Conservation (phyloP, 495 filamentous ascomycete genomes). For the Penicillium arizonense region DNA sequence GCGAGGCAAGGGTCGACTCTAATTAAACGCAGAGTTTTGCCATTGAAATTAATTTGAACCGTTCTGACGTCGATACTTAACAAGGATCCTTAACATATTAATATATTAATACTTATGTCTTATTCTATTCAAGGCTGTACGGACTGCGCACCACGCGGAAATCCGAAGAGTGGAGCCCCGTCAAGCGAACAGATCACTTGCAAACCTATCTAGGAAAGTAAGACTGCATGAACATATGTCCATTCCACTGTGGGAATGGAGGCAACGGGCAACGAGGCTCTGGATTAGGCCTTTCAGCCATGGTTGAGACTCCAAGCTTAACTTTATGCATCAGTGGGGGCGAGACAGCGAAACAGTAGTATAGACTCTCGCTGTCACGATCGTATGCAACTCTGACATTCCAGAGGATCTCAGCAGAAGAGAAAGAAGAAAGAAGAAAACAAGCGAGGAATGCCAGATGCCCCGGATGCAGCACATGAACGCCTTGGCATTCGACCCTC, state of each 20-base stretch:
- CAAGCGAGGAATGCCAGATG: conserved; percentile 8
- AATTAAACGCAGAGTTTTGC: conserved; percentile 13
- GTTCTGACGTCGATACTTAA: conserved; percentile 11
- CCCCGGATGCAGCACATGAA: conserved; percentile 8
- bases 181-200: conserved; percentile 12
- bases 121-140: background rate
- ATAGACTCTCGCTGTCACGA: background rate
- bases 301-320: background rate
- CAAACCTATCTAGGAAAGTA: background rate
- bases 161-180: conserved; percentile 12
- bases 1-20: conserved; percentile 24
- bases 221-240: too few relatives aligned
- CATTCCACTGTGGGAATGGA: too few relatives aligned
- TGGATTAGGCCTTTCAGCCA: background rate
- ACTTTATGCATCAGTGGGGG: background rate
- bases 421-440: background rate
- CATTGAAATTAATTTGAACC: background rate
- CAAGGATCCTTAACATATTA: background rate
- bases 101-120: too few relatives aligned
- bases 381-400: conserved; percentile 5
- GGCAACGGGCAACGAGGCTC: too few relatives aligned
- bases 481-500: conserved; percentile 7
- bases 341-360: too few relatives aligned
- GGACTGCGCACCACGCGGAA: conserved; percentile 16
- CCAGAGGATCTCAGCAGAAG: conserved; percentile 2